Evolutionary conservation across 2,329 filamentous ascomycete genomes (phyloP).

Genomic region (Stagonosporopsis vannaccii): DNA sequence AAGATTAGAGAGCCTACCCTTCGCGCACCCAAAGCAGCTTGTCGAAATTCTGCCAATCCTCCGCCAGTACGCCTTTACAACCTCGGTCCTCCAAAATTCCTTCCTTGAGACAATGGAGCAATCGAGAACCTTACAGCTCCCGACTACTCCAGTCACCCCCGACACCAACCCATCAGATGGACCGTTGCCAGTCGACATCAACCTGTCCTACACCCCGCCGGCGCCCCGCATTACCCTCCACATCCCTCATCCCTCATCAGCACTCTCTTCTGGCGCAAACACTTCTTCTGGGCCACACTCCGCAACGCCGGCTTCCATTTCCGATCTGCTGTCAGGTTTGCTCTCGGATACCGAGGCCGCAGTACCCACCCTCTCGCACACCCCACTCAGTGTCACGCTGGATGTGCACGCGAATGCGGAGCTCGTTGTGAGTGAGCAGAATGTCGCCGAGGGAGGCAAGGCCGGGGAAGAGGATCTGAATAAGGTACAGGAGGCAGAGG

Average conservation of each 20-base stretch:
- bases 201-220: constrained; percentile 42
- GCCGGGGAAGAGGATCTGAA: constrained; percentile 36
- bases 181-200: constrained; percentile 39
- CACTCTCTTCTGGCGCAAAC: neutral
- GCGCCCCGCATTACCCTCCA: constrained; percentile 42
- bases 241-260: constrained; percentile 37
- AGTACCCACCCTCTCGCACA: constrained; percentile 47
- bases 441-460: constrained; percentile 47
- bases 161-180: neutral
- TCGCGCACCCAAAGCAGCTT: constrained; percentile 79
- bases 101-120: constrained; percentile 51
- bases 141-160: constrained; percentile 25
- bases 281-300: neutral
- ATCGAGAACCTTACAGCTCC: constrained; percentile 19
- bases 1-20: constrained; percentile 71
- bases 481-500: constrained; percentile 32
- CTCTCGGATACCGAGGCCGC: constrained; percentile 21
- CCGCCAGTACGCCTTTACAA: constrained; percentile 77
- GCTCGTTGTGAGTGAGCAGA: constrained; percentile 66
- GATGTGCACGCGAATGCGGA: constrained; percentile 67
- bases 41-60: constrained; percentile 73
- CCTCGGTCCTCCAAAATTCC: constrained; percentile 67
- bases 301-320: constrained; percentile 16
- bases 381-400: constrained; percentile 61
- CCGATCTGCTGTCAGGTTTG: constrained; percentile 29